phyloP scores from a whole-genome alignment of 768 basidiomycete species.

The Mycena olivaceomarginata region DNA sequence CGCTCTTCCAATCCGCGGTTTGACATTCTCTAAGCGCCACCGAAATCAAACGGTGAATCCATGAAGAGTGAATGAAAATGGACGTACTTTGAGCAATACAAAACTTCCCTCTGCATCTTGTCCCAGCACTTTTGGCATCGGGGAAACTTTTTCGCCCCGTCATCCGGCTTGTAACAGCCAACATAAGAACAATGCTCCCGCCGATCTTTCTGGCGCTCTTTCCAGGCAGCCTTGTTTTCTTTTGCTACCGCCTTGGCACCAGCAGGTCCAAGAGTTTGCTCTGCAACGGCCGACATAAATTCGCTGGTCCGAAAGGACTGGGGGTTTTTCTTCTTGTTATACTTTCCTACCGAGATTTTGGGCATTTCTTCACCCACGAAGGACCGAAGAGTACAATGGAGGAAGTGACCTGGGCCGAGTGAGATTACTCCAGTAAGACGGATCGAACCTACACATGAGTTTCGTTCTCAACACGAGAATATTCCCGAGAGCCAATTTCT shows the following conservation, averaged over 20 bases:
- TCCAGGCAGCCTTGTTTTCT: constrained; percentile 31
- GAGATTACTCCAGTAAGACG: not conserved
- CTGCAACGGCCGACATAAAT: not conserved
- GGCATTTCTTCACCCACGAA: constrained; percentile 24
- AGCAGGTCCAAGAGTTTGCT: constrained; percentile 9
- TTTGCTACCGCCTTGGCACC: constrained; percentile 31
- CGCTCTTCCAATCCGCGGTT: constrained; percentile 40
- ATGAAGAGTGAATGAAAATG: not conserved
- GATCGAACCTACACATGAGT: constrained; percentile 38
- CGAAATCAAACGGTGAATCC: not conserved
- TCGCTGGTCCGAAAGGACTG: not conserved
- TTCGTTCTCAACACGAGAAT: constrained; percentile 41
- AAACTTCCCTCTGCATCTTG: constrained; percentile 28
- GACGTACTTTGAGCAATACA: constrained; percentile 43
- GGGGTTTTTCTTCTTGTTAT: constrained; percentile 13
- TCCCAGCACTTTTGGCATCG: constrained; percentile 41
- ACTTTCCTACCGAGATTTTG: constrained; percentile 4
- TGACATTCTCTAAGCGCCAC: constrained; percentile 38
- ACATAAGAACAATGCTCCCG: constrained; percentile 26
- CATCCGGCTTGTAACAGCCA: constrained; percentile 22
- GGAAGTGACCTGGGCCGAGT: constrained; percentile 13
- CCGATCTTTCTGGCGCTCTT: constrained; percentile 32
- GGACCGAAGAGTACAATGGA: constrained; percentile 13
- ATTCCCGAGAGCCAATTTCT: constrained; percentile 31
- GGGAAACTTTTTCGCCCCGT: constrained; percentile 23